These are phyloP conservation scores for Castanea crenata DNA, from an alignment of 306 rosid species.

Conservation along the genomic window DNA sequence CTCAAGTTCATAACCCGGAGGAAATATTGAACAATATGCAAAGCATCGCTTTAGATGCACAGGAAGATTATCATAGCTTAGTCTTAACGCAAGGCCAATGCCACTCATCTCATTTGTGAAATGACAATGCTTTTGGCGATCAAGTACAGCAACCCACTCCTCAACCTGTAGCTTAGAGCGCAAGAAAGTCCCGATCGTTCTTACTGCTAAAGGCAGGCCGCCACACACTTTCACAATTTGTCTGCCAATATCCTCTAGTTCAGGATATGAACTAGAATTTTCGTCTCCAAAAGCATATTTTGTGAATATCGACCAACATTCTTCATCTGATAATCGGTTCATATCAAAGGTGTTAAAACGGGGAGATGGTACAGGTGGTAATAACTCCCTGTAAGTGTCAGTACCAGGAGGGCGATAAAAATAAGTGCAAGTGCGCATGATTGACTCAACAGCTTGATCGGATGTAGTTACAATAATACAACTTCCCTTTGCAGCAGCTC, in stretches of 20 bases:
- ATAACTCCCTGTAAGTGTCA: too few species aligned
- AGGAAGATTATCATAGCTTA: slow-evolving; percentile 28
- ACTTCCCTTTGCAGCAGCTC: slow-evolving; percentile 4
- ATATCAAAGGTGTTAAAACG: not conserved
- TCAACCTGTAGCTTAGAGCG: not conserved
- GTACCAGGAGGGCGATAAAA: too few species aligned
- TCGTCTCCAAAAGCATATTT: slow-evolving; percentile 12
- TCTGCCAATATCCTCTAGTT: not conserved
- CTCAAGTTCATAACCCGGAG: slow-evolving; percentile 11
- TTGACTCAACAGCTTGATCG: not conserved
- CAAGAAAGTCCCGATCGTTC: slow-evolving; percentile 19
- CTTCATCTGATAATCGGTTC: not conserved
- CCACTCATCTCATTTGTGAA: not conserved
- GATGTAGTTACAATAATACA: slow-evolving; percentile 27
- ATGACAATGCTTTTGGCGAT: not conserved
- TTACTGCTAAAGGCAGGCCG: slow-evolving; percentile 32
- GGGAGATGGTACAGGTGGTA: too few species aligned
- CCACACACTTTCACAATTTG: slow-evolving; percentile 13
- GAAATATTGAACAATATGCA: slow-evolving; percentile 1
- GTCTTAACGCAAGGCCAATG: slow-evolving; percentile 15
- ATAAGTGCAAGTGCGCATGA: not conserved
- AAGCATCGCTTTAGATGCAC: not conserved
- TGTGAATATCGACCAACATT: slow-evolving; percentile 14
- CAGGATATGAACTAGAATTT: not conserved
- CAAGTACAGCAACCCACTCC: slow-evolving; percentile 15